Evolutionary conservation across 768 basidiomycete genomes (phyloP), one percentile per base, ranked within the genome.

Genomic region (Tephrocybe sp.): DNA sequence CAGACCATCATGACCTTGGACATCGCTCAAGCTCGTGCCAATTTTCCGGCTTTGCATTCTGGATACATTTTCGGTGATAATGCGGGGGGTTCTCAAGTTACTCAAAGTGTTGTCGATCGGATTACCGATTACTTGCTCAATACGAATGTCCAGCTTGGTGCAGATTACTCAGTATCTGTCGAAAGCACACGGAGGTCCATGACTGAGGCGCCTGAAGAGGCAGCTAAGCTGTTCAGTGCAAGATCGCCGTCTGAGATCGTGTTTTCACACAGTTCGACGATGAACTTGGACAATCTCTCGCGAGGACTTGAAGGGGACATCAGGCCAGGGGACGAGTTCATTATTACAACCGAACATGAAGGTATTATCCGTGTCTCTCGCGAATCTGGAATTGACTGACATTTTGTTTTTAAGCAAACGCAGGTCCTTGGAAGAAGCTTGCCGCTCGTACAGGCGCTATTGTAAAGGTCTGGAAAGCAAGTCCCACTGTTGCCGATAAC

Each of bases 261-360:
- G 9, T 83, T 86, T 54, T 84, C 82, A 0, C 70, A 79, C 21
- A 86, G 83, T 58, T 81, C 87, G 9, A 86, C 88, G 0, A 66
- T 83, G 70, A 77, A 86, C 28, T 55, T 87, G 19, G 87, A 86
- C 62, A 89, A 89, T 58, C 72, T 90, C 0, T 75, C 87, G 0
- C 69, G 86, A 4, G 79, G 80, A 0, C 59, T 90, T 47, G 86
- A 86, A 27, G 58, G 55, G 0, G 75, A 75, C 44, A 71, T 90
- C 22, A 60, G 74, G 28, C 52, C 67, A 1, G 85, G 79, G 3
- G 89, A 90, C 50, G 89, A 91, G 64, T 82, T 91, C 48, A 82
- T 92, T 46, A 62, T 90, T n/a, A 87, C 86, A 0, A 80, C 78
- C 1, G 89, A 91, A 60, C 89, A 92, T 54, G 89, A 92, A 74